Evolutionary conservation across 192 early-diverging fungal species (phyloP), one percentile per base, ranked within the genome.

Genomic region (Coemansia nantahalensis): DNA sequence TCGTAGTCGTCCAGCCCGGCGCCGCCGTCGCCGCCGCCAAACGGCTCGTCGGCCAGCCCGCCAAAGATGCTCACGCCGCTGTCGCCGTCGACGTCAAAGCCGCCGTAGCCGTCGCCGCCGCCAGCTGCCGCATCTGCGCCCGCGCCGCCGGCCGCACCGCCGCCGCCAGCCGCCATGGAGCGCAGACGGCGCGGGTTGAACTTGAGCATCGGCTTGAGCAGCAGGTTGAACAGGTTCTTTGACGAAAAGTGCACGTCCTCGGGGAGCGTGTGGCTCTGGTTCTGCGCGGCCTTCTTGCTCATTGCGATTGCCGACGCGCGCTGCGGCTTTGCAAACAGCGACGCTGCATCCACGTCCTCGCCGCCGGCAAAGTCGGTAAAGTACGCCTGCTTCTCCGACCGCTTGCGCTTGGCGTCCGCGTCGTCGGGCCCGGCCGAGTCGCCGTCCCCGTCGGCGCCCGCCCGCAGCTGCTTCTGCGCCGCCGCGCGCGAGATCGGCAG

Each of bases 231-330:
- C 52, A 87, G 72, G 45, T 85, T 82, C 49, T 79, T 74, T 19
- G 82, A 82, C 42, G 80, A 80, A 68, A 85, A 86, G 48, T 84
- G 81, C 48, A 90, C 80, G 67, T 97, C 94, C 38, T 92, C 89
- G 11, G 91, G 94, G 15, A 97, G 80, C 28, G 90, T 62, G 56
- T 90, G 81, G 33, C 60, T 59, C 60, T 73, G 61, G 57, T 68
- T 68, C 65, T 81, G 72, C 12, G 68, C 42, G 22, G 79, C 68
- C 69, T 85, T 80, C 38, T 71, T 72, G 30, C 83, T 70, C 50
- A 87, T 54, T 2, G 68, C 73, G 23, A 89, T 83, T 28, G 18
- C 44, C 18, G 62, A 64, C 12, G 64, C 63, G 14, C 70, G 57
- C 14, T 53, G 32, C 13, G 83, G 69, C 17, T 79, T 59, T 16